Base-by-base conservation (phyloP, 345 rosid genomes). In the Angophora floribunda region DNA sequence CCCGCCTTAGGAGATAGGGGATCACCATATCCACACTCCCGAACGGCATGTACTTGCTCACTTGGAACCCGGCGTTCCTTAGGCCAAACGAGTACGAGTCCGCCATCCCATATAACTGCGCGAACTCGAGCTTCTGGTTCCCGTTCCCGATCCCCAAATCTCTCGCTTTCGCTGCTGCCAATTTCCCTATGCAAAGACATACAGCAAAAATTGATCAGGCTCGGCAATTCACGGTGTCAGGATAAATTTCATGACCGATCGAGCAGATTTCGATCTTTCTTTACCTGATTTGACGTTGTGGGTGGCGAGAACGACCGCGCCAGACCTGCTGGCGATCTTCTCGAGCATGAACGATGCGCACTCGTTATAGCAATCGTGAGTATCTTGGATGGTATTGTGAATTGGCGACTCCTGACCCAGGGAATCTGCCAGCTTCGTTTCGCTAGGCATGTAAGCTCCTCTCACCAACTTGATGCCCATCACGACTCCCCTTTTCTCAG, bases 51-150 rank as follows among this genome's bases (percentile, higher is more conserved):
- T 97, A 98, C 88, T 98, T 97, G 90, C 99, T 96, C 9, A 97
- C 98, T 65, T 91, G 94, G 91, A 97, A 96, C 87, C 99, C 99
- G 16, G 97, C 98, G 87, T 95, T 96, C 90, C 90, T 93, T 88
- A 96, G 88, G 14, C 97, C 96, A n/a, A 91, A 94, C 7, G 99
- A 96, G 86, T 95, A 91, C 9, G 97, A 94, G 36, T 97, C 99
- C 1, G 98, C 92, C 99, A 97, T 97, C 45, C 99, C 99, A 26
- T 96, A 95, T 4, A 97, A 90, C 91, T 97, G 99, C 9, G 99
- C 99, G 88, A 97, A 97, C 88, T 94, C 99, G 9, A 97, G 93
- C 88, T 88, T 95, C 65, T 86, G 88, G 19, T 94, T 90, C 67
- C 92, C 89, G 85, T 90, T 94, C 87, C 89, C 90, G 1, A 96